These are phyloP conservation scores for Pseudoscleropodium purum DNA, from an alignment of 225 moss, liverwort and hornwort species.

Conservation along the genomic window DNA sequence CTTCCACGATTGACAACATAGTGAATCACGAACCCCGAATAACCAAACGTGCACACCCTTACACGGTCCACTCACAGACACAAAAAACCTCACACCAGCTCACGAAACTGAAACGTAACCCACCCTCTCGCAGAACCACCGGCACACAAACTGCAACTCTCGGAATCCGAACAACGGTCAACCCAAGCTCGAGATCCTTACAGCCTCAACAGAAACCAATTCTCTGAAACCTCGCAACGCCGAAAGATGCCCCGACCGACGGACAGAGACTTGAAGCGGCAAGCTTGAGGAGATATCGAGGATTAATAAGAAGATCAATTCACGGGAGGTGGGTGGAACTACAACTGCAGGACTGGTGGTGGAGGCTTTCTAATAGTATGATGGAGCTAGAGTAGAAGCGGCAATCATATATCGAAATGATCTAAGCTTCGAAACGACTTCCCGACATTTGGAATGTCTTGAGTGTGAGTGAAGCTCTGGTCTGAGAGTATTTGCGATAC, in stretches of 20 bases:
- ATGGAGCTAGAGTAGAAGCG: not conserved
- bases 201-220: not conserved
- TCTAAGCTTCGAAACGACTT: not conserved
- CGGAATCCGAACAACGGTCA: not conserved
- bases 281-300: not conserved
- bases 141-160: not conserved
- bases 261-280: not conserved
- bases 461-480: not conserved
- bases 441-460: not conserved
- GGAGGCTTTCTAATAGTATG: not conserved
- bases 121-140: not conserved
- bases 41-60: not conserved
- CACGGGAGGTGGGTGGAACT: not conserved
- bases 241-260: no score
- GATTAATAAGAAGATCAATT: not conserved
- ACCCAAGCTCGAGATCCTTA: not conserved
- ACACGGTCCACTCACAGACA: not conserved
- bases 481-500: not conserved
- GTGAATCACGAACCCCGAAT: not conserved
- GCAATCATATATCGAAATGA: not conserved
- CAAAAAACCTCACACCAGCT: no score
- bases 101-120: not conserved
- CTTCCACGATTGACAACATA: constrained; percentile 26
- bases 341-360: not conserved
- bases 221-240: not conserved